Evolutionary conservation across 2,329 filamentous ascomycete genomes (phyloP).

Genomic region (Colletotrichum sp.): DNA sequence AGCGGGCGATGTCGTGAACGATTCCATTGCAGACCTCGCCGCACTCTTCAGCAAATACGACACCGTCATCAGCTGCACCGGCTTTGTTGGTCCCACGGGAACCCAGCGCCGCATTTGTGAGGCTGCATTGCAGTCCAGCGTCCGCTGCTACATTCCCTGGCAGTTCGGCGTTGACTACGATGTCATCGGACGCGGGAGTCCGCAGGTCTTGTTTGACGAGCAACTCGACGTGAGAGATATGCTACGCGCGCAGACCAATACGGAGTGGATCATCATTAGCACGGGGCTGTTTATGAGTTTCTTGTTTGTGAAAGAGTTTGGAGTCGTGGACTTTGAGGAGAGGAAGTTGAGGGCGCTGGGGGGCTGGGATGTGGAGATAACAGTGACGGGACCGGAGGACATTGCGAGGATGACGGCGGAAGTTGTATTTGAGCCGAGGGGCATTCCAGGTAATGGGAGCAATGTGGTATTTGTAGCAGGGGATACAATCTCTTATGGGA

Average conservation of each 20-base stretch:
- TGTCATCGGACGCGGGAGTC: slow-evolving; percentile 59
- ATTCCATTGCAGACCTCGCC: slow-evolving; percentile 41
- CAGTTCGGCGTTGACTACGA: slow-evolving; percentile 79
- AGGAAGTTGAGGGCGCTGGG: slow-evolving; percentile 59
- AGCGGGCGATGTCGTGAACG: slow-evolving; percentile 47
- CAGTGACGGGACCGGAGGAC: slow-evolving; percentile 66
- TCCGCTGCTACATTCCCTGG: slow-evolving; percentile 69
- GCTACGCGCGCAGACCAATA: slow-evolving; percentile 50
- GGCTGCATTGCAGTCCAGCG: slow-evolving; percentile 57
- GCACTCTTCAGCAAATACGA: slow-evolving; percentile 50
- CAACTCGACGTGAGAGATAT: slow-evolving; percentile 63
- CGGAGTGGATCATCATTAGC: slow-evolving; percentile 69
- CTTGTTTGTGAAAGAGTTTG: slow-evolving; percentile 67
- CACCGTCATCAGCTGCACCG: slow-evolving; percentile 64
- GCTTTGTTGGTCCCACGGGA: slow-evolving; percentile 60
- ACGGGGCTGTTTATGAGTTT: slow-evolving; percentile 76
- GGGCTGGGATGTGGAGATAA: slow-evolving; percentile 66
- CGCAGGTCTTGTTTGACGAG: slow-evolving; percentile 72
- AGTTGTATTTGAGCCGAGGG: slow-evolving; percentile 49
- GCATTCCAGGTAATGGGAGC: slow-evolving; percentile 29
- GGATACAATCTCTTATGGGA: slow-evolving; percentile 63
- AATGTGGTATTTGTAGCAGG: slow-evolving; percentile 62
- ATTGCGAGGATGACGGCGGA: slow-evolving; percentile 67
- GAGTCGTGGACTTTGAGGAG: slow-evolving; percentile 57
- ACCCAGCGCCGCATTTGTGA: slow-evolving; percentile 62